Conservation (phyloP, 805 yeast genomes). For the Pichia heedii region DNA sequence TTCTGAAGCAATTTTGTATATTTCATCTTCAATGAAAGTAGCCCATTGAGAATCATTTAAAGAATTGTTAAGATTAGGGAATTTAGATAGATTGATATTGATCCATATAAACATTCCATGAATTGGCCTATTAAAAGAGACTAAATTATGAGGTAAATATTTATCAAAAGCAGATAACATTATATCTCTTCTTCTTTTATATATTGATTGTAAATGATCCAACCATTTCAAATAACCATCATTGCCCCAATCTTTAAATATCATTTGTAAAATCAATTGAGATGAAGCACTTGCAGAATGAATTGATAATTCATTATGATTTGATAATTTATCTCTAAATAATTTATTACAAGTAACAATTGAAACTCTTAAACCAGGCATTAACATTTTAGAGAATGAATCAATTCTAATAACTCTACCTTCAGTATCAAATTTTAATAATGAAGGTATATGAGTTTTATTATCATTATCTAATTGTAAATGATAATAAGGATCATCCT, state of each 20-base stretch:
- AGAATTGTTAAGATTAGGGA: slow-evolving; percentile 26
- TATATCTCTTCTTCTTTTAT: slow-evolving; percentile 53
- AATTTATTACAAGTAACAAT: slow-evolving; percentile 59
- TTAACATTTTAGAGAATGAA: slow-evolving; percentile 69
- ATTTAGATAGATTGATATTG: slow-evolving; percentile 31
- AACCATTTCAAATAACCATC: slow-evolving; percentile 70
- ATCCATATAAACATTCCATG: slow-evolving; percentile 39
- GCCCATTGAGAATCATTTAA: slow-evolving; percentile 22
- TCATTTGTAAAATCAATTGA: slow-evolving; percentile 49
- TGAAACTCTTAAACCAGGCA: slow-evolving; percentile 71
- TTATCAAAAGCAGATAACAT: slow-evolving; percentile 44
- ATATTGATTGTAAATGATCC: slow-evolving; percentile 48
- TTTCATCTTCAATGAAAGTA: slow-evolving; percentile 22
- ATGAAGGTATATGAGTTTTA: slow-evolving; percentile 43
- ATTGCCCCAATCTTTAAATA: slow-evolving; percentile 49
- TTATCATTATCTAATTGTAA: slow-evolving; percentile 48
- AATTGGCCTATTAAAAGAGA: slow-evolving; percentile 33
- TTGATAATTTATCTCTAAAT: slow-evolving; percentile 42
- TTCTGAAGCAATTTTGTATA: slow-evolving; percentile 18
- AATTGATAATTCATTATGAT: slow-evolving; percentile 60
- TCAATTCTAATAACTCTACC: slow-evolving; percentile 75
- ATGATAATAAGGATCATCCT: slow-evolving; percentile 84
- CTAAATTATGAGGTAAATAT: slow-evolving; percentile 37
- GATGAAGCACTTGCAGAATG: slow-evolving; percentile 71
- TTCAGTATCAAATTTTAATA: slow-evolving; percentile 60